phyloP scores from a whole-genome alignment of 371 early-diverging fungal genomes.

The Mucor circinelloides region DNA sequence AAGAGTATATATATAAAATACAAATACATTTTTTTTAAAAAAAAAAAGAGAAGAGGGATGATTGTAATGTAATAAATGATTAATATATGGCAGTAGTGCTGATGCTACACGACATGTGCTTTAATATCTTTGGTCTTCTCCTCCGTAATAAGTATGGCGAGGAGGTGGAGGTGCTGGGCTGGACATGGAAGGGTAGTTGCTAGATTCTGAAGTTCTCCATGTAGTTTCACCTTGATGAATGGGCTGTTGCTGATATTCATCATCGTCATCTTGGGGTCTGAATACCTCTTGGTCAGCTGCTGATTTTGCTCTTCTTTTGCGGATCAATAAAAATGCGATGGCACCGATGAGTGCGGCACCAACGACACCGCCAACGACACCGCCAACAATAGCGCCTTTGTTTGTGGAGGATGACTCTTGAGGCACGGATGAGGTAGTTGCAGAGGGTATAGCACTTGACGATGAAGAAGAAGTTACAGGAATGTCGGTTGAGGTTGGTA shows the following conservation, averaged over 20 bases:
- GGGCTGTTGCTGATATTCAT: conserved; percentile 21
- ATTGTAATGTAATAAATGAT: not conserved
- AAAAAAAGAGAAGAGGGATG: not conserved
- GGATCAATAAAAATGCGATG: conserved; percentile 27
- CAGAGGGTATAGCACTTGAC: not conserved
- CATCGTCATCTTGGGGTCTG: conserved; percentile 29
- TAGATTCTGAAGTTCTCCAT: not conserved
- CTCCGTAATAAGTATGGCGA: conserved; percentile 12
- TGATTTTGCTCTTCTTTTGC: conserved; percentile 13
- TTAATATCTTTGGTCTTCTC: conserved; percentile 4
- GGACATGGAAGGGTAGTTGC: conserved; percentile 7
- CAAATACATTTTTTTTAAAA: not conserved
- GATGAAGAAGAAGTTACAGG: not conserved
- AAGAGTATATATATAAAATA: not conserved
- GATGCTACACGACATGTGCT: not conserved
- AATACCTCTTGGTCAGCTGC: conserved; percentile 35
- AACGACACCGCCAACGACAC: conserved; percentile 37
- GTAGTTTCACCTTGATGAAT: conserved; percentile 6
- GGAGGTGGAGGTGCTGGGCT: conserved; percentile 8
- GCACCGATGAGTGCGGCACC: conserved; percentile 32
- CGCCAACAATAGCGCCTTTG: conserved; percentile 35
- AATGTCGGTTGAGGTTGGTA: not conserved
- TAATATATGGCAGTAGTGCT: not conserved
- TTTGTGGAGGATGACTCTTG: conserved; percentile 3
- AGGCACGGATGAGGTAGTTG: not conserved